phyloP scores from a whole-genome alignment of 2,329 filamentous ascomycete species.

The Fusarium chuoi region DNA sequence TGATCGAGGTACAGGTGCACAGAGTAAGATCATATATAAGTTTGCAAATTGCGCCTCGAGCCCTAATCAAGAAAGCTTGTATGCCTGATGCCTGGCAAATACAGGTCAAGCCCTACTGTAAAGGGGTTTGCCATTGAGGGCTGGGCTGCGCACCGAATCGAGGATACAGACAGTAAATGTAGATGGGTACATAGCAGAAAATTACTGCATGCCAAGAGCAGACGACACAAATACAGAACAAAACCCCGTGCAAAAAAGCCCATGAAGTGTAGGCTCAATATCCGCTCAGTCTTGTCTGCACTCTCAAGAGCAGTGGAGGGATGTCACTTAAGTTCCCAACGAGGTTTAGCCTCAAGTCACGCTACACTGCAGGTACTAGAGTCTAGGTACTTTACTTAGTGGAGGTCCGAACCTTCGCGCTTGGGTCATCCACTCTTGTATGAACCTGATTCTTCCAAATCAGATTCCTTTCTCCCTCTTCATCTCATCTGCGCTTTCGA shows the following conservation, averaged over 20 bases:
- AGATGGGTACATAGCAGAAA: neutral
- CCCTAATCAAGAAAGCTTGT: neutral
- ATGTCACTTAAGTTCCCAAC: slow-evolving; percentile 27
- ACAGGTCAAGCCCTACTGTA: neutral
- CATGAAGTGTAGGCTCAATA: slow-evolving; percentile 10
- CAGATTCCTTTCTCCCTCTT: slow-evolving; percentile 37
- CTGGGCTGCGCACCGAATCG: neutral
- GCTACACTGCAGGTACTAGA: slow-evolving; percentile 37
- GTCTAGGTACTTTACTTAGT: slow-evolving; percentile 9
- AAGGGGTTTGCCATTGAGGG: neutral
- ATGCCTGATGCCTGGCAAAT: neutral
- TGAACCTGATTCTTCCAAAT: slow-evolving; percentile 32
- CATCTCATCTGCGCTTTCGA: slow-evolving; percentile 31
- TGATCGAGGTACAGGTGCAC: neutral
- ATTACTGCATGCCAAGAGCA: slow-evolving; percentile 6
- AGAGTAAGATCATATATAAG: neutral
- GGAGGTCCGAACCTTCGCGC: slow-evolving; percentile 20
- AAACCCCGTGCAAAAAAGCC: neutral
- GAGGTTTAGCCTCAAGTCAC: slow-evolving; percentile 37
- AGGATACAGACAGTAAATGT: neutral
- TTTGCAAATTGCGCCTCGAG: neutral
- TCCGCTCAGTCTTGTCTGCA: slow-evolving; percentile 10
- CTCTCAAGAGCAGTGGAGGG: slow-evolving; percentile 23
- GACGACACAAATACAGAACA: slow-evolving; percentile 17
- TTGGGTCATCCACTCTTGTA: slow-evolving; percentile 33